Evolutionary conservation across 768 basidiomycete genomes (phyloP).

Genomic region (Rhodotorula toruloides): DNA sequence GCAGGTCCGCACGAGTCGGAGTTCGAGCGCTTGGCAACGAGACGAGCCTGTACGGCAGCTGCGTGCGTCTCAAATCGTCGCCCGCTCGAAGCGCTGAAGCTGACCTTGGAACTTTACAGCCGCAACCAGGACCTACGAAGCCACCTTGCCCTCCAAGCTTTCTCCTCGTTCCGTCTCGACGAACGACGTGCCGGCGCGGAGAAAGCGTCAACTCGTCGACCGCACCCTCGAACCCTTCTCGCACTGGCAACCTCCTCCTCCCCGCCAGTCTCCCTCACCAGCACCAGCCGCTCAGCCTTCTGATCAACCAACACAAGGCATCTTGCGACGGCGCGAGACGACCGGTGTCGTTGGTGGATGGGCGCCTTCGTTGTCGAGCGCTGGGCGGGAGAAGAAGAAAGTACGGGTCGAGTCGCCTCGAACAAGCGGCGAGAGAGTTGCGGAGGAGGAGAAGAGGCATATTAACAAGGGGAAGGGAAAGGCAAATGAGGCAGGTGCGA

Average conservation of each 20-base stretch:
- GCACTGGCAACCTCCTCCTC: not conserved
- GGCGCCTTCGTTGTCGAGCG: not conserved
- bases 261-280: no score
- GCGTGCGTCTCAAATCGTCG: no score
- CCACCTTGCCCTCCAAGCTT: no score
- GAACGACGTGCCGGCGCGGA: no score
- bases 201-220: not conserved
- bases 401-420: conserved; percentile 2
- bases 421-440: not conserved
- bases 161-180: no score
- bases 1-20: no score
- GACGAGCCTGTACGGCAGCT: no score
- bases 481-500: no score
- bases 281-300: not conserved
- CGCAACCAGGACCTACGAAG: no score
- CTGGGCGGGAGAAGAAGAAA: not conserved
- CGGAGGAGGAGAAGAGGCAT: not conserved
- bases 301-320: not conserved
- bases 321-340: not conserved
- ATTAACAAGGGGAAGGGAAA: not conserved
- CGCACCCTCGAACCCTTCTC: not conserved
- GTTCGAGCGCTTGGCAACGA: no score
- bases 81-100: no score
- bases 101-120: no score
- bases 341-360: not conserved